Conservation (phyloP, 2,329 filamentous ascomycete species). For the Arthrobotrys megalospora region DNA sequence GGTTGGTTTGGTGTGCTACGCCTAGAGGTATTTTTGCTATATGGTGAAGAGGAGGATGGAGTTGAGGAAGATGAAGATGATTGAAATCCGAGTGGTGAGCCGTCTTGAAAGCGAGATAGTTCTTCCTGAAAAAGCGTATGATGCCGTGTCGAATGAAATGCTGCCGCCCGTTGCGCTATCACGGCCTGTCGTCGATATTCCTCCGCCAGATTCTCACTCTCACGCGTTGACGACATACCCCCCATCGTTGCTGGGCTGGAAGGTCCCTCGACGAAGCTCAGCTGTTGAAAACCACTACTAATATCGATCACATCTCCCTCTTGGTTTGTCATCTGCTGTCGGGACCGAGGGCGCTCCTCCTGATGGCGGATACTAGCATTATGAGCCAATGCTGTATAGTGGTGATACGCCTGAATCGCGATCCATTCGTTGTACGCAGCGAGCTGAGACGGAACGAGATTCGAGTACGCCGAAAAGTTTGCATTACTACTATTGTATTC, state of each 20-base stretch:
- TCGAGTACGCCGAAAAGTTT: slow-evolving; percentile 54
- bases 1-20: slow-evolving; percentile 50
- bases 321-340: slow-evolving; percentile 14
- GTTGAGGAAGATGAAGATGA: slow-evolving; percentile 54
- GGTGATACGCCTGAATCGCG: slow-evolving; percentile 57
- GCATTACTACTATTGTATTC: slow-evolving; percentile 43
- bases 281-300: slow-evolving; percentile 5
- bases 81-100: slow-evolving; percentile 39
- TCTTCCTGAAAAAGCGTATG: slow-evolving; percentile 53
- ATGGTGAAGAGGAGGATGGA: slow-evolving; percentile 46
- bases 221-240: slow-evolving; percentile 28
- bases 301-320: not conserved
- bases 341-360: slow-evolving; percentile 38
- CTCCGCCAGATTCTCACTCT: slow-evolving; percentile 33
- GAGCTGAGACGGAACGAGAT: slow-evolving; percentile 54
- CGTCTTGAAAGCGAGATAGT: slow-evolving; percentile 47
- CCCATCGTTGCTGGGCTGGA: not conserved
- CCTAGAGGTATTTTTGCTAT: slow-evolving; percentile 38
- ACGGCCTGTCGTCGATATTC: slow-evolving; percentile 45
- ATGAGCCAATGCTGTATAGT: slow-evolving; percentile 54
- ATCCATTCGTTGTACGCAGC: slow-evolving; percentile 60
- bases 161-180: slow-evolving; percentile 38
- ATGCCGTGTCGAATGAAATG: slow-evolving; percentile 44
- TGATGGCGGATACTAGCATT: slow-evolving; percentile 37
- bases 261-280: slow-evolving; percentile 19